These are phyloP conservation scores for Macaranga tanarius DNA, from an alignment of 441 rosid species.

Conservation along the genomic window DNA sequence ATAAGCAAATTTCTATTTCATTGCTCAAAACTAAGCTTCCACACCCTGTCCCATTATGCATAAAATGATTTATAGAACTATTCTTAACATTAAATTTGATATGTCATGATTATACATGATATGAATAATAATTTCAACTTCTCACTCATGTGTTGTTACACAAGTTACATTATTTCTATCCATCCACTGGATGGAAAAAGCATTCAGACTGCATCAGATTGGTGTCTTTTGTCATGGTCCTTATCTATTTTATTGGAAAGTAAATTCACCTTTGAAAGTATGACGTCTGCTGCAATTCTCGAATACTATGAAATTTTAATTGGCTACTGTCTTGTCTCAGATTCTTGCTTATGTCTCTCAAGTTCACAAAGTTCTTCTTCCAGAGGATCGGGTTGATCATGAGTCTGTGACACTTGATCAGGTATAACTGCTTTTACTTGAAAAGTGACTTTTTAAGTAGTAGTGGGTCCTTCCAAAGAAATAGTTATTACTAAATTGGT, in stretches of 20 bases:
- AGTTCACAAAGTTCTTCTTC: conserved; percentile 81
- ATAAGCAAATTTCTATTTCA: background rate
- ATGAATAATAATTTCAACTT: background rate
- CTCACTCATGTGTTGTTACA: background rate
- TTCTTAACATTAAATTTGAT: background rate
- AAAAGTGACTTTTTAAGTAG: background rate
- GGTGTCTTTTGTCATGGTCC: background rate
- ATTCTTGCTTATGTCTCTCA: conserved; percentile 93
- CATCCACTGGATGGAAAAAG: background rate
- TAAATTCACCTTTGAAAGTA: background rate
- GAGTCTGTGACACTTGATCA: conserved; percentile 68
- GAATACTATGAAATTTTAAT: conserved; percentile 2
- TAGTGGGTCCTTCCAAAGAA: background rate
- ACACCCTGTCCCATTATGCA: background rate
- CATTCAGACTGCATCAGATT: background rate
- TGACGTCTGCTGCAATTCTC: conserved; percentile 6
- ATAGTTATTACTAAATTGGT: background rate
- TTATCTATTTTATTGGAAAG: conserved; percentile 8
- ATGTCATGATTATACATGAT: background rate
- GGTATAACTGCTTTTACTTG: conserved; percentile 35
- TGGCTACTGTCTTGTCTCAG: conserved; percentile 37
- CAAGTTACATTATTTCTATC: background rate
- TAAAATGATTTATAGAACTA: background rate
- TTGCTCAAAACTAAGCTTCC: background rate
- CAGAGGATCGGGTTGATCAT: conserved; percentile 65